A percentile compares a stretch with the other conserved stretches of the same genome.
Evolutionary conservation across 805 yeast species (phyloP).

Genomic region (Schwanniomyces yamadae): DNA sequence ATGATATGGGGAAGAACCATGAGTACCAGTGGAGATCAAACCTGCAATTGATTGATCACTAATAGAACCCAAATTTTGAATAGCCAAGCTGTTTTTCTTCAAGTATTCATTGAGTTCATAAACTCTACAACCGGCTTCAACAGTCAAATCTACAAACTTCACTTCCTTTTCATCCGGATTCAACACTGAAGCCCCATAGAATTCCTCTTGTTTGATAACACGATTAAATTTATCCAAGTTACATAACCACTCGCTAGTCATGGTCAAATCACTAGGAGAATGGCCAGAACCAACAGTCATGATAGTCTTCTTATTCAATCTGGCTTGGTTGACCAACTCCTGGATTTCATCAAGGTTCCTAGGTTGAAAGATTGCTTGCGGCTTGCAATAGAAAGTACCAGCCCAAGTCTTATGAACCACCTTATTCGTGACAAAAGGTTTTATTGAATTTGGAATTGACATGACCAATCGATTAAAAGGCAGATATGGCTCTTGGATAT

Average conservation of each 20-base stretch:
- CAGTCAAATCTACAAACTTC: conserved; percentile 81
- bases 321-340: conserved; percentile 66
- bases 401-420: conserved; percentile 80
- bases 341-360: conserved; percentile 62
- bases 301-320: conserved; percentile 56
- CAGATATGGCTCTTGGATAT: too few species aligned
- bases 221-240: conserved; percentile 73
- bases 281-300: conserved; percentile 92
- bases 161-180: conserved; percentile 34
- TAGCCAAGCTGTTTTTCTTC: conserved; percentile 63
- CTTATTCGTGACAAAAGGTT: conserved; percentile 39
- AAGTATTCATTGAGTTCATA: conserved; percentile 70
- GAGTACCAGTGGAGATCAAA: conserved; percentile 95
- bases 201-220: conserved; percentile 49
- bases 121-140: conserved; percentile 89
- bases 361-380: conserved; percentile 82
- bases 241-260: conserved; percentile 85
- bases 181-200: conserved; percentile 36
- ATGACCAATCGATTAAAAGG: neutral
- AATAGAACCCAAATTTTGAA: conserved; percentile 91
- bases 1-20: conserved; percentile 91
- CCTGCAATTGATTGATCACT: conserved; percentile 94
- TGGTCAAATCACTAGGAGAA: conserved; percentile 88
- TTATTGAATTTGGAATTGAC: conserved; percentile 31
- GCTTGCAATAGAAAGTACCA: conserved; percentile 74